Evolutionary conservation across 176 grass and related monocot genomes (phyloP).

Genomic region (Coix lacrymajobi): DNA sequence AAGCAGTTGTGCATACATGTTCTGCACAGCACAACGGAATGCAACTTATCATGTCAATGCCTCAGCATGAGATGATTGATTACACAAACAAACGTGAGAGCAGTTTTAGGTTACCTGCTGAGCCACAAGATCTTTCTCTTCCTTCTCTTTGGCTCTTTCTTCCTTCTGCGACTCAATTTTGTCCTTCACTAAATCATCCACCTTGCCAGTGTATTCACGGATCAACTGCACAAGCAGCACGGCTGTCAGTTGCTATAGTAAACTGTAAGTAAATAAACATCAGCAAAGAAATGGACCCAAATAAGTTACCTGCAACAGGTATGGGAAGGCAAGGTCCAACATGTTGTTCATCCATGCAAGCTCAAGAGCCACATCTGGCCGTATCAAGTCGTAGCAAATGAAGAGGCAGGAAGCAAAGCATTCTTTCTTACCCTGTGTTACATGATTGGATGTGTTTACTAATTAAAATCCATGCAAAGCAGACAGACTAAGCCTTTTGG

Average conservation of each 20-base stretch:
- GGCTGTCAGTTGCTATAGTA: not conserved
- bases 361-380: constrained; percentile 90
- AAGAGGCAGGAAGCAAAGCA: constrained; percentile 98
- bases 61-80: not conserved
- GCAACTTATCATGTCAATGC: not conserved
- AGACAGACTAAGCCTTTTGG: not conserved
- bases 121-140: constrained; percentile 81
- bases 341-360: constrained; percentile 99
- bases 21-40: constrained; percentile 63
- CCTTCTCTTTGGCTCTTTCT: constrained; percentile 79
- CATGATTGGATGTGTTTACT: not conserved
- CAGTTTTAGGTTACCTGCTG: constrained; percentile 59
- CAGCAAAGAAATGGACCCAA: not conserved
- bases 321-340: constrained; percentile 97
- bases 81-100: not conserved
- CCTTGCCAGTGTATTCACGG: constrained; percentile 88
- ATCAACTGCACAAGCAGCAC: constrained; percentile 48
- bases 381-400: constrained; percentile 93
- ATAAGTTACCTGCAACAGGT: constrained; percentile 78
- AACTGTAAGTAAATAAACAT: not conserved
- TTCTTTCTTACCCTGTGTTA: constrained; percentile 92
- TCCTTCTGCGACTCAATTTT: constrained; percentile 81
- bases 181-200: constrained; percentile 89
- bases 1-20: constrained; percentile 94
- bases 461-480: not conserved